Base-by-base conservation (phyloP, 208 protist genomes). In the Trypanosoma platydactyli region DNA sequence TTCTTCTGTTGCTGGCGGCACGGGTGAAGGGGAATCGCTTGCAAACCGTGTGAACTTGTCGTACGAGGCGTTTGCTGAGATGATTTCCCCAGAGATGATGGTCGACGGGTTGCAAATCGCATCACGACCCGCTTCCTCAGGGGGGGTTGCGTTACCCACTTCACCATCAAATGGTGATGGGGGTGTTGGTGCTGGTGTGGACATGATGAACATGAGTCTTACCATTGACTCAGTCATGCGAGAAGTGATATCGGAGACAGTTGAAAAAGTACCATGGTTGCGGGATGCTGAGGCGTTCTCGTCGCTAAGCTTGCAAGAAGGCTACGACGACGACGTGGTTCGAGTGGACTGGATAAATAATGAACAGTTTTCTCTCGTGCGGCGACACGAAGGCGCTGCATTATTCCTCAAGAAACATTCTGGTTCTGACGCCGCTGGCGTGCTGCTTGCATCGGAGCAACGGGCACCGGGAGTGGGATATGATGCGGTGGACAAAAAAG, bases 251-350 rank as follows among this genome's bases (percentile, higher is more conserved):
- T 51, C 51, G 9, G 72, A 73, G n/a, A 66, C 81, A 15, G 60
- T 91, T 22, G 76, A 72, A 24, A 59, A 71, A 35, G 73, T 88
- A 24, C 86, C 86, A 33, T 92, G 86, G 86, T 55, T 92, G 64
- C 73, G 74, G 29, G 72, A 92, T 60, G 81, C 83, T 0, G 81
- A 80, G 9, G 83, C 72, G 33, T 92, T 92, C 62, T 89, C 79
- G 12, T 75, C 79, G 30, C 67, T 92, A 30, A 60, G 68, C 18
- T 73, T 92, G 42, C 71, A 56, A 24, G 64, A 73, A 22, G 79
- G 78, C 63, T 72, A 65, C n/a, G 74, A 89, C 50, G 71, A 85
- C 48, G 62, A 68, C 38, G 83, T 92, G 20, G 73, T 93, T 59
- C 25, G 84, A 16, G 84, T 93, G 40, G 76, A 77, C 35, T 71